Percentiles rank a stretch among this genome's conserved stretches.
phyloP scores from a whole-genome alignment of 176 grass and related monocot species.

The Eleusine indica region DNA sequence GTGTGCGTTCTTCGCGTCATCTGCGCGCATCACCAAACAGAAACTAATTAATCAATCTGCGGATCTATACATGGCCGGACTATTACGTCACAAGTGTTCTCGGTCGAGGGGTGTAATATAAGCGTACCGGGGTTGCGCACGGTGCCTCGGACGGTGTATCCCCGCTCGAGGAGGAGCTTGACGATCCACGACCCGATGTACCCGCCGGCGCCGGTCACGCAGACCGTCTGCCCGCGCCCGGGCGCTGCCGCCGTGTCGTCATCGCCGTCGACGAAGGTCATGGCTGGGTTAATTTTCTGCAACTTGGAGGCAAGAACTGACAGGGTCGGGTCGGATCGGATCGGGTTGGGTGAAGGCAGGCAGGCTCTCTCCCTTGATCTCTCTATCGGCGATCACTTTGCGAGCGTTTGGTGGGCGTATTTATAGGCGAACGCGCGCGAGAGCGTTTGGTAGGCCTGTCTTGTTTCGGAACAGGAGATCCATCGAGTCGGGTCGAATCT shows the following conservation, averaged over 20 bases:
- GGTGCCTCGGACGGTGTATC: constrained; percentile 62
- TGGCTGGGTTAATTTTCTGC: neutral
- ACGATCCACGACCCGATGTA: constrained; percentile 75
- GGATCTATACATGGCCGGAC: neutral
- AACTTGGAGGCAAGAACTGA: neutral
- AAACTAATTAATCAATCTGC: neutral
- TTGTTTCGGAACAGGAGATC: neutral
- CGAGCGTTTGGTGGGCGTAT: constrained; percentile 21
- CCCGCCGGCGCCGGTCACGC: constrained; percentile 75
- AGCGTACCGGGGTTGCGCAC: constrained; percentile 57
- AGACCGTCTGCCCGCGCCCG: constrained; percentile 55
- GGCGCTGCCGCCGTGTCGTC: neutral
- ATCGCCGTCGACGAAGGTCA: constrained; percentile 2
- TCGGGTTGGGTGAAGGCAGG: neutral
- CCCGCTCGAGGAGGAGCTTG: constrained; percentile 64
- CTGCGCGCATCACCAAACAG: neutral
- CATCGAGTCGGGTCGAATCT: neutral
- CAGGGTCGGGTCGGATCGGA: neutral
- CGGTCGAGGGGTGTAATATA: neutral
- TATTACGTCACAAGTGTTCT: neutral
- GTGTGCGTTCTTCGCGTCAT: constrained; percentile 83
- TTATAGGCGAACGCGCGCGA: neutral
- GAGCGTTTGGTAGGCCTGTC: neutral
- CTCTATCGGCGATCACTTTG: neutral
- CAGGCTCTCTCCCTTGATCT: neutral